A percentile compares a stretch with the other conserved stretches of the same genome.
Conservation (phyloP, 192 early-diverging fungal genomes). For the Dispira simplex region DNA sequence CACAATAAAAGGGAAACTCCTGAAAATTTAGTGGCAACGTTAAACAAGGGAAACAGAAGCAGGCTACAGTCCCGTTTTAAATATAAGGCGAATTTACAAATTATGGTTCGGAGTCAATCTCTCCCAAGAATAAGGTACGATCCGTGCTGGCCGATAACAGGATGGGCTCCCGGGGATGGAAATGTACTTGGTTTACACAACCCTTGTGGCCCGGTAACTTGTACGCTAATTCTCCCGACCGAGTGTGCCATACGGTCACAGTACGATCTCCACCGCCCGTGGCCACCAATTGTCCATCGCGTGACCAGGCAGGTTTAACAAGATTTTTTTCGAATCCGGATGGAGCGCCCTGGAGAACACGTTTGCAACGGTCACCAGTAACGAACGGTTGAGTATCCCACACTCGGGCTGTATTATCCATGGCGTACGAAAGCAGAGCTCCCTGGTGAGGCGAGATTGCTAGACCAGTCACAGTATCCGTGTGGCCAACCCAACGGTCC, state of each 20-base stretch:
- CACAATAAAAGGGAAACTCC: no score
- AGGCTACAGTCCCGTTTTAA: no score
- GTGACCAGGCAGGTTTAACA: constrained; percentile 77
- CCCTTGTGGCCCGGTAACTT: constrained; percentile 95
- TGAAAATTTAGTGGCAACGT: no score
- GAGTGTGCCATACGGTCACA: constrained; percentile 79
- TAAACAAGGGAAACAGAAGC: no score
- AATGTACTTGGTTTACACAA: constrained; percentile 85
- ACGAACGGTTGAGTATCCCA: constrained; percentile 94
- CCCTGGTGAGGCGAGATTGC: constrained; percentile 71
- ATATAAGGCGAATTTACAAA: no score
- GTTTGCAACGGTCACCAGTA: constrained; percentile 51
- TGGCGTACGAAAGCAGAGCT: constrained; percentile 66
- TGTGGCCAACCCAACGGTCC: constrained; percentile 64
- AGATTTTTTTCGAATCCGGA: constrained; percentile 94
- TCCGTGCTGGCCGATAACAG: constrained; percentile 77
- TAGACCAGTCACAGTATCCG: constrained; percentile 81
- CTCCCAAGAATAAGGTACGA: constrained; percentile 77
- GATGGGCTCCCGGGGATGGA: constrained; percentile 77
- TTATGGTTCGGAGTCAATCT: constrained; percentile 35
- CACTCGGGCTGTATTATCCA: constrained; percentile 90
- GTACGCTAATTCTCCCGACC: constrained; percentile 67
- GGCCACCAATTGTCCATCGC: constrained; percentile 70
- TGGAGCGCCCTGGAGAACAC: constrained; percentile 71
- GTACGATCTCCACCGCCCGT: constrained; percentile 76